Base-by-base conservation (phyloP, 2,329 filamentous ascomycete genomes). In the Neonectria sp. region DNA sequence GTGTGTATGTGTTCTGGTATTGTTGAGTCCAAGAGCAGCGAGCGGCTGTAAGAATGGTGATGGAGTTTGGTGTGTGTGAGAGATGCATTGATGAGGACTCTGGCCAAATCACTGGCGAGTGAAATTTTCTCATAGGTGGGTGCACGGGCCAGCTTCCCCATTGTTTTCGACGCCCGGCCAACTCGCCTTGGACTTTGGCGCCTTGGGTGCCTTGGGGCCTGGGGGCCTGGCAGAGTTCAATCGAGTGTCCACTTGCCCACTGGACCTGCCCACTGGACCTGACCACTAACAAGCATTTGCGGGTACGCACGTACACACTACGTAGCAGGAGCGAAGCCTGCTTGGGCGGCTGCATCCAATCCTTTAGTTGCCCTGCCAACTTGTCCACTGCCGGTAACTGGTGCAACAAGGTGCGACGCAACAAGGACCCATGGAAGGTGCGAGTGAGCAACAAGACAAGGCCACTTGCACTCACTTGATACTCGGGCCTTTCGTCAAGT, bases 281-380 rank as follows among this genome's bases (percentile, higher is more conserved):
- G 21, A 29, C 27, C 7, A 29, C 4, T 29, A 29, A 7, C 7
- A 35, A 35, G 33, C 33, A 35, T 35, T 11, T 35, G 33, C 33
- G 33, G 33, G 33, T 35, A 35, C 33, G 33, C 7, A 29, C 21
- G 21, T 33, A 9, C 31, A 33, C 11, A 35, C 33, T 35, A 35
- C 12, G 33, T 35, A 35, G 33, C 33, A 25, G 25, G 12, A 40
- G 45, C 43, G 31, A 51, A n/a, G 45, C 49, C n/a, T 45, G n/a
- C n/a, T 40, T 45, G 7, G 17, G n/a, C 49, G 40, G 40, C 40
- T 24, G n/a, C 40, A 21, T 45, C 29, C 49, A 29, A 61, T 58
- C 67, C 49, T 24, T 17, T 11, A 57, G 80, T 81, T 81, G 80
- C 79, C 74, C 56, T 49, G 79, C 73, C 80, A 81, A 81, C 80